Conservation (phyloP, 257 asterid genomes). For the Solanum gracilifrons region DNA sequence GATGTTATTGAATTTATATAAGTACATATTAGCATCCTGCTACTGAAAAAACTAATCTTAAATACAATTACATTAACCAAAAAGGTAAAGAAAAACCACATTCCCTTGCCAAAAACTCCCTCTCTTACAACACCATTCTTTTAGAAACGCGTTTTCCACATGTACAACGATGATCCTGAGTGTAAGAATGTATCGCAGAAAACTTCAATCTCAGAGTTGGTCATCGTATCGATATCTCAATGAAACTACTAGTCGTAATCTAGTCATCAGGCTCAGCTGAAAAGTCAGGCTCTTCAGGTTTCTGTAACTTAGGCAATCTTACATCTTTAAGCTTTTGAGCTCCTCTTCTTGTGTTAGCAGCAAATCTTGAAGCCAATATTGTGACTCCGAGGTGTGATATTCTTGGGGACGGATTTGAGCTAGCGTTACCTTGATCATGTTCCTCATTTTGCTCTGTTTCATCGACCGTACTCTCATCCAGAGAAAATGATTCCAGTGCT, state of each 20-base stretch:
- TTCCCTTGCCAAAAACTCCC: background rate
- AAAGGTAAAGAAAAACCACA: background rate
- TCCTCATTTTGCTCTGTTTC: slow-evolving; percentile 26
- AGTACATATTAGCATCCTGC: background rate
- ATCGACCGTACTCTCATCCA: slow-evolving; percentile 18
- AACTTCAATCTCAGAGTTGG: background rate
- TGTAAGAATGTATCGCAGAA: background rate
- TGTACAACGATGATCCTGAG: background rate
- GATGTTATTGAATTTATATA: background rate
- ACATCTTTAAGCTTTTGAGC: slow-evolving; percentile 72
- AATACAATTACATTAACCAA: background rate
- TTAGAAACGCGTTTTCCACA: background rate
- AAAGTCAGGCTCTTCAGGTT: slow-evolving; percentile 88
- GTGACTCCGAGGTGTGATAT: slow-evolving; percentile 58
- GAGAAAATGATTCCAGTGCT: slow-evolving; percentile 45
- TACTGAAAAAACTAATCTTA: background rate
- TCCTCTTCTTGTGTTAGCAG: slow-evolving; percentile 80
- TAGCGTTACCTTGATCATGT: slow-evolving; percentile 4
- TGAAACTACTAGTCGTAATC: background rate
- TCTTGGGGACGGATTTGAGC: slow-evolving; percentile 19
- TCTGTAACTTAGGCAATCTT: slow-evolving; percentile 55
- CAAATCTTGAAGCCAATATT: slow-evolving; percentile 78
- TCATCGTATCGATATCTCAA: background rate
- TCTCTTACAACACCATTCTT: background rate
- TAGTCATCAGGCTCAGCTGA: slow-evolving; percentile 67